Evolutionary conservation across 345 rosid species (phyloP).

Genomic region (Camelina sativa): DNA sequence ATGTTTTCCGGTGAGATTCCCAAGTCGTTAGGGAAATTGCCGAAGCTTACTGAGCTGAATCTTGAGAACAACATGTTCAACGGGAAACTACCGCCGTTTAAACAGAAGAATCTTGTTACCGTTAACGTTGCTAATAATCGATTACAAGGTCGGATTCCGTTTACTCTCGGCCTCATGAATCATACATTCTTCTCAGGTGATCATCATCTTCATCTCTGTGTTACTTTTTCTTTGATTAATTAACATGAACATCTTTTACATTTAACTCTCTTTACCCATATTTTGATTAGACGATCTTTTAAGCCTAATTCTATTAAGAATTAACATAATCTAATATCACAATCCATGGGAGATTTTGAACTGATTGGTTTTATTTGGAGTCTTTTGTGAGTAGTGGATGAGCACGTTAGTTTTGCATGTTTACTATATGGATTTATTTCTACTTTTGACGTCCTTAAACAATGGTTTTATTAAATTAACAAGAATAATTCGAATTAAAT

Average conservation of each 20-base stretch:
- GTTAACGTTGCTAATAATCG: constrained; percentile 60
- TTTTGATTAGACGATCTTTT: too few species aligned
- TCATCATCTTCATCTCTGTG: not conserved
- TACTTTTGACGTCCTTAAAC: not conserved
- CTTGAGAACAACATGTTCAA: constrained; percentile 62
- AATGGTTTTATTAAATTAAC: not conserved
- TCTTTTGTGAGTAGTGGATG: constrained; percentile 19
- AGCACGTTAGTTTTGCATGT: constrained; percentile 30
- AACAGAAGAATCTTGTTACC: constrained; percentile 40
- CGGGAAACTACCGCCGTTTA: constrained; percentile 63
- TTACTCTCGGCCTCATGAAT: constrained; percentile 45
- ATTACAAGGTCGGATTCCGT: constrained; percentile 62
- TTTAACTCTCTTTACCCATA: not conserved
- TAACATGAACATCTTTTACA: not conserved
- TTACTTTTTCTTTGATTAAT: not conserved
- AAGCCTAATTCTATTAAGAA: not conserved
- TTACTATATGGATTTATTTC: not conserved
- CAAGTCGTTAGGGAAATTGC: constrained; percentile 49
- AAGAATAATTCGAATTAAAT: not conserved
- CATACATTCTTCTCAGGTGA: constrained; percentile 56
- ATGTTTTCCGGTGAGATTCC: constrained; percentile 63
- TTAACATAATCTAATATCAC: not conserved
- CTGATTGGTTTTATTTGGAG: not conserved
- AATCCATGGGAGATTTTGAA: not conserved
- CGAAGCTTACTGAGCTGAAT: constrained; percentile 51